phyloP scores from a whole-genome alignment of 805 yeast species.

The Zygosaccharomyces siamensis region DNA sequence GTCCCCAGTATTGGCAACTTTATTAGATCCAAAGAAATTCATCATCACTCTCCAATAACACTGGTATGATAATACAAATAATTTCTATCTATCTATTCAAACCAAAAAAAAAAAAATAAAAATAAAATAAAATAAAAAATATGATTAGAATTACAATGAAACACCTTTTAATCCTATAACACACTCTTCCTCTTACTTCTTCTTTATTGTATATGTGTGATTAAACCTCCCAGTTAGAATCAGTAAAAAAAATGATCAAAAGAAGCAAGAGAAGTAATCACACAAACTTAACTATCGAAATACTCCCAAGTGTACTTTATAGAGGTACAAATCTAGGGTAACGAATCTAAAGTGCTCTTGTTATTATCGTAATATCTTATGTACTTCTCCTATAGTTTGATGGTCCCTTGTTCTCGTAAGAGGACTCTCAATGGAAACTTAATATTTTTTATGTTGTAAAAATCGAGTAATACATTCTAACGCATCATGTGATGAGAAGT shows the following conservation, averaged over 20 bases:
- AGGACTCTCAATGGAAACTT: background rate
- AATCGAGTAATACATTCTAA: background rate
- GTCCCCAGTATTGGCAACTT: conserved; percentile 10
- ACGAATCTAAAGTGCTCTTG: background rate
- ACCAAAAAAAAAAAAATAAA: background rate
- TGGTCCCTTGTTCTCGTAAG: background rate
- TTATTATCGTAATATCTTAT: background rate
- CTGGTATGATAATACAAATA: background rate
- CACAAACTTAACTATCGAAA: background rate
- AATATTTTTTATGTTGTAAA: background rate
- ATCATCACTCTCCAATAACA: conserved; percentile 14
- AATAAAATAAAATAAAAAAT: too few relatives aligned
- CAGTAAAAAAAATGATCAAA: background rate
- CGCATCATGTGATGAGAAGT: background rate
- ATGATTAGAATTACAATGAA: background rate
- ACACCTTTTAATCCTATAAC: background rate
- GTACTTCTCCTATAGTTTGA: background rate
- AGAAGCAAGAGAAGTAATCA: conserved; percentile 1
- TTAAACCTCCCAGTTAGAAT: background rate
- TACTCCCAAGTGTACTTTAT: background rate
- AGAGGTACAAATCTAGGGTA: background rate
- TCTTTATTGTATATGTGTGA: background rate
- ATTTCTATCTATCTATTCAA: background rate
- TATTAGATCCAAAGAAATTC: conserved; percentile 30
- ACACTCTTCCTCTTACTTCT: background rate